Base-by-base conservation (phyloP, 163 green algal species). In the Dunaliella salina region DNA sequence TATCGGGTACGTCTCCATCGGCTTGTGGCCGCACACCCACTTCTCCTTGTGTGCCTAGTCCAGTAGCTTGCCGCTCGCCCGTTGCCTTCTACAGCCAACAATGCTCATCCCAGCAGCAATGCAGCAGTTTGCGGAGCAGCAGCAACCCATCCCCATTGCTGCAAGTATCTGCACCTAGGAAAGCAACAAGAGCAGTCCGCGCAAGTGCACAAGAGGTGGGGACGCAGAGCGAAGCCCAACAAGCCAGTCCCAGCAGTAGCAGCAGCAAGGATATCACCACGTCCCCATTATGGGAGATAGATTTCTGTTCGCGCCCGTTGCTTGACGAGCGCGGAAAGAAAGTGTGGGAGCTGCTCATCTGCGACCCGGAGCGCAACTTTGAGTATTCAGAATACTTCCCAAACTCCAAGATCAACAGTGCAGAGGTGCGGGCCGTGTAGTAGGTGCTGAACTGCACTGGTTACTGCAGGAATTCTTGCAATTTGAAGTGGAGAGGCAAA, bases 371-470 rank as follows among this genome's bases (percentile, higher is more conserved):
- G 75, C 88, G 97, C 46, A 93, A 81, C 24, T 98, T 98, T 79
- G 91, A 98, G 90, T 96, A 97, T 85, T 91, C 95, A 1, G 90
- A 96, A 86, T 99, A 97, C 91, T 98, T 99, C 83, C 95, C 97
- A 17, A 99, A 98, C 92, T 99, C 96, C 90, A 96, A 96, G 85
- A 98, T 99, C 90, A 99, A 99, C 92, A 98, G 95, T 87, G 90
- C 86, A n/a, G 93, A 98, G 93, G 94, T 96, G 83, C n/a, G n/a
- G 90, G 79, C 18, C 26, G 45, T 46, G n/a, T n/a, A n/a, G n/a
- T n/a, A n/a, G n/a, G n/a, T n/a, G n/a, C n/a, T n/a, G n/a, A n/a
- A n/a, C n/a, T n/a, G n/a, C n/a, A n/a, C n/a, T n/a, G n/a, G n/a
- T n/a, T n/a, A n/a, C n/a, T n/a, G n/a, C n/a, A n/a, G n/a, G n/a